These are phyloP conservation scores for Diplogelasinospora grovesii DNA, from an alignment of 495 filamentous ascomycete genomes.

Conservation along the genomic window DNA sequence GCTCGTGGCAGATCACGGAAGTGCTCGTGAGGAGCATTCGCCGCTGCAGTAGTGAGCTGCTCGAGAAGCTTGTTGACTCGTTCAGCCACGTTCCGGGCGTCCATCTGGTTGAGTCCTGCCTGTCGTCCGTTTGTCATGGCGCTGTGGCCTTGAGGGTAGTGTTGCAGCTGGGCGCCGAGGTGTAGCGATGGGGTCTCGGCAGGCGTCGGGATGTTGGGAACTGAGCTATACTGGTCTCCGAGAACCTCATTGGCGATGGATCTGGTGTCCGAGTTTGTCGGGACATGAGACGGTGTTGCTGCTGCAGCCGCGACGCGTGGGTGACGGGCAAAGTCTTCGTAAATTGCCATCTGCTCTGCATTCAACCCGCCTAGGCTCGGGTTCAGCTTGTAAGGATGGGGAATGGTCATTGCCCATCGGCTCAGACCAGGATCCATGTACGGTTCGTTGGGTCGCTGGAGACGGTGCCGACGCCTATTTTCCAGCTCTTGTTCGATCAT, in stretches of 20 bases:
- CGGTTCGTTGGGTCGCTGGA: slow-evolving; percentile 65
- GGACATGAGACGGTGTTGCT: slow-evolving; percentile 31
- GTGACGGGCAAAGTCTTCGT: slow-evolving; percentile 88
- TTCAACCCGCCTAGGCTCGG: slow-evolving; percentile 63
- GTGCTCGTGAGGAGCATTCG: slow-evolving; percentile 61
- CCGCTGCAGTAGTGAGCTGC: slow-evolving; percentile 59
- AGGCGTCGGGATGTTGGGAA: slow-evolving; percentile 71
- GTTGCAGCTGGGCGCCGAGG: slow-evolving; percentile 51
- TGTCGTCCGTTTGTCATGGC: slow-evolving; percentile 41
- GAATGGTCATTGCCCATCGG: slow-evolving; percentile 82
- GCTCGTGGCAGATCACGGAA: slow-evolving; percentile 61
- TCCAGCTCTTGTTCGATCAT: slow-evolving; percentile 74
- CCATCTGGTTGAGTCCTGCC: slow-evolving; percentile 58
- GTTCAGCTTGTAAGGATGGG: slow-evolving; percentile 78
- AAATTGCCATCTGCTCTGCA: slow-evolving; percentile 87
- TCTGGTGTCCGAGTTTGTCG: slow-evolving; percentile 46
- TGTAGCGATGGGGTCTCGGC: slow-evolving; percentile 74
- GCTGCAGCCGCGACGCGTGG: slow-evolving; percentile 48
- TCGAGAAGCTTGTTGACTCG: slow-evolving; percentile 62
- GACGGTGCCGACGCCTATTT: slow-evolving; percentile 62
- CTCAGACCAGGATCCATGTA: slow-evolving; percentile 75
- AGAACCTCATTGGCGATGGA: slow-evolving; percentile 63
- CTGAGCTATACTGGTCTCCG: slow-evolving; percentile 71
- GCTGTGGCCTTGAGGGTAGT: slow-evolving; percentile 52
- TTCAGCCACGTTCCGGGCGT: slow-evolving; percentile 55